Evolutionary conservation across 164 flowering plant genomes (phyloP), one percentile per base, ranked within the genome.

Genomic region (Aristolochia fimbriata): DNA sequence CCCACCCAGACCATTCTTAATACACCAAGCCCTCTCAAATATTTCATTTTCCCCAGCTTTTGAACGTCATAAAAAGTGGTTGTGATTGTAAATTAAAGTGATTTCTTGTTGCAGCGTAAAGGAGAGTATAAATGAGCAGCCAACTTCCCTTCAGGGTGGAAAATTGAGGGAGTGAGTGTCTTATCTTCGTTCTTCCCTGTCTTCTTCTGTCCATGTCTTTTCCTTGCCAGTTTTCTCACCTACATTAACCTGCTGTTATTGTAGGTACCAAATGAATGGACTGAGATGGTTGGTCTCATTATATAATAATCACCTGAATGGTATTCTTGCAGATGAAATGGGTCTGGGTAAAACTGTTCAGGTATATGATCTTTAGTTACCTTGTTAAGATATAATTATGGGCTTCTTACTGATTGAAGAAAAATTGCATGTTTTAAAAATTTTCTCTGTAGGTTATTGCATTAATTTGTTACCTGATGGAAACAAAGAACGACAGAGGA

Each of bases 261-360:
- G 24, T 69, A 93, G 99, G 88, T 93, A 93, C 65, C 99, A 93
- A 72, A 83, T 93, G 95, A 90, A 90, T 83, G 99, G 99, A 51
- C 77, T 93, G 43, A 77, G 96, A 47, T 93, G 99, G 99, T 71
- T 93, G 78, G 85, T 93, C 67, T 93, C 99, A 7, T 75, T 93
- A 6, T 90, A 90, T 70, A 93, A 93, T 73, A 93, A 93, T 71
- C 86, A 90, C 75, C 73, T 93, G 79, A 93, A 93, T 83, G 99
- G 99, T 43, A 93, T 93, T 62, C 89, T 93, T 65, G 99, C 99
- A 60, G 99, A 93, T 77, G 99, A 93, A 79, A 93, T 93, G 99
- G 99, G 99, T 49, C 84, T 93, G 54, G 99, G 99, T 30, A 93
- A 93, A 81, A 93, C 99, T 68, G 96, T 93, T 68, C 99, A 93